Evolutionary conservation across 2,329 filamentous ascomycete genomes (phyloP), one percentile per base, ranked within the genome.

Genomic region (Knufia fluminis): DNA sequence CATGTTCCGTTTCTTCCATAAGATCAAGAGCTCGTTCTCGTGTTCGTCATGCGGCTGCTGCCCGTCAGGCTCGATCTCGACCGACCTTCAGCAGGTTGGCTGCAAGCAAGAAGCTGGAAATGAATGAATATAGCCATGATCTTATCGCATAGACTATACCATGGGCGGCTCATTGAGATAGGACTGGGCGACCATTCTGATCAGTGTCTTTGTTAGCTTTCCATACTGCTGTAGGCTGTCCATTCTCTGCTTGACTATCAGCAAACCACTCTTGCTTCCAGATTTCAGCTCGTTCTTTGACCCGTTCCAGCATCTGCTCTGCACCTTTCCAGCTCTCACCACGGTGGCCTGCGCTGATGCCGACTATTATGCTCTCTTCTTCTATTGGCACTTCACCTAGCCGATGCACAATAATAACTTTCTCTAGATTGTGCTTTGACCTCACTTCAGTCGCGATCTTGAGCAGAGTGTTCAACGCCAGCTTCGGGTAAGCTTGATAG

Each of bases 351-450:
- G 86, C 77, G 38, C 86, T 89, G 3, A 96, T 85, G 1, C 87
- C 86, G 59, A 97, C 89, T 49, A 94, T 70, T 53, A 98, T 91
- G 63, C 87, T 94, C 69, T 96, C 90, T 67, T 96, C 87, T n/a
- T 82, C 85, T 49, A 97, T 83, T 2, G 87, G 86, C 14, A 96
- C 91, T 17, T 79, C 75, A 0, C 92, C 92, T 2, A 97, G 74
- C 3, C 91, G 79, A 68, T 97, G 92, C 12, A 85, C 74, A 65
- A 97, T 85, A 44, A 84, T 81, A 51, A 97, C 80, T 6, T 80
- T 84, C 32, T 78, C 77, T 16, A 95, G 76, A 1, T 66, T 68
- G 64, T 94, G 81, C 57, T 79, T 80, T 9, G 67, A 61, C 14
- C 68, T 66, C 2, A 90, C 67, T 3, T 71, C 61, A 42, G 60